Evolutionary conservation across 2,329 filamentous ascomycete genomes (phyloP).

Genomic region (Microsporum canis): DNA sequence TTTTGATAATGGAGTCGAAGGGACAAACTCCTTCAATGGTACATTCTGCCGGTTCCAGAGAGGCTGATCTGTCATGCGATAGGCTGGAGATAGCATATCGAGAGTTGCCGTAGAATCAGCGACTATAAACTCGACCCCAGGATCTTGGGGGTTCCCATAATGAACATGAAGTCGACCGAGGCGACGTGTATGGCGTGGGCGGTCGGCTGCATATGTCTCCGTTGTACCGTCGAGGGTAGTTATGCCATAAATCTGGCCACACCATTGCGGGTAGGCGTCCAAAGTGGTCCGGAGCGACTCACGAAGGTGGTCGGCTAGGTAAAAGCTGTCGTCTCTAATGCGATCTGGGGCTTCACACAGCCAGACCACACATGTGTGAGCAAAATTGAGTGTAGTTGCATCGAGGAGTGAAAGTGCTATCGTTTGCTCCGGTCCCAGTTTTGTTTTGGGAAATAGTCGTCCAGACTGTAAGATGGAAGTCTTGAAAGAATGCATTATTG

Average conservation of each 20-base stretch:
- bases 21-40: neutral
- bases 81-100: neutral
- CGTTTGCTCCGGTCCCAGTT: neutral
- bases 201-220: neutral
- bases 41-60: neutral
- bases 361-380: slow-evolving; percentile 35
- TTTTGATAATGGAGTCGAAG: neutral
- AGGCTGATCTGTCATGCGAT: neutral
- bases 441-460: neutral
- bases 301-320: neutral
- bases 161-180: neutral
- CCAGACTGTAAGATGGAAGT: neutral
- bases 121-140: neutral
- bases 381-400: slow-evolving; percentile 33
- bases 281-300: slow-evolving; percentile 15
- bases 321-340: neutral
- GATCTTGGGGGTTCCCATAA: neutral
- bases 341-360: slow-evolving; percentile 25
- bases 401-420: slow-evolving; percentile 25
- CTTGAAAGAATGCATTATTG: neutral
- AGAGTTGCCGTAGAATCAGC: neutral
- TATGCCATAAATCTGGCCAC: slow-evolving; percentile 21
- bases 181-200: neutral
- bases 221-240: neutral
- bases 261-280: slow-evolving; percentile 24